Percentiles rank a stretch among this genome's conserved stretches.
These are phyloP conservation scores for Paraleonurus japonicus DNA, from an alignment of 257 asterid species.

Conservation along the genomic window DNA sequence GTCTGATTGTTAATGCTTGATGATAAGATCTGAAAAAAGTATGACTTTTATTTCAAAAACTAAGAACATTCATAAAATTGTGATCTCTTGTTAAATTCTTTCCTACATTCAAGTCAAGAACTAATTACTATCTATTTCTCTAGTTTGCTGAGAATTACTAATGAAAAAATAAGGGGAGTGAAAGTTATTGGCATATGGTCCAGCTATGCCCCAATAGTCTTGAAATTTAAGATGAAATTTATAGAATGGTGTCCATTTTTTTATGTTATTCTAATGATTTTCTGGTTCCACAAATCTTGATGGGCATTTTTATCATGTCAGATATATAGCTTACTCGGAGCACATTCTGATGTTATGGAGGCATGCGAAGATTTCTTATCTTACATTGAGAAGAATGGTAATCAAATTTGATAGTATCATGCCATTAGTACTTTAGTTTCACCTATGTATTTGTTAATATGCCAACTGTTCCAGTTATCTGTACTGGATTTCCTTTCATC, in stretches of 20 bases:
- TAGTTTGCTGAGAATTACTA: too few species aligned
- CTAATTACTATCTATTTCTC: too few species aligned
- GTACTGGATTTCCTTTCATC: constrained; percentile 11
- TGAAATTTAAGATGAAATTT: constrained; percentile 26
- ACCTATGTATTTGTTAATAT: constrained; percentile 9
- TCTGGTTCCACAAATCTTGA: constrained; percentile 29
- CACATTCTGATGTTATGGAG: constrained; percentile 57
- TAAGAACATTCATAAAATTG: too few species aligned
- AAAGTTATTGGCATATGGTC: background rate
- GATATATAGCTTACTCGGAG: constrained; percentile 56
- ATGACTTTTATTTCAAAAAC: too few species aligned
- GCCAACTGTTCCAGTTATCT: constrained; percentile 20
- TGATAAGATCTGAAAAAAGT: too few species aligned
- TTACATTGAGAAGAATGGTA: constrained; percentile 55
- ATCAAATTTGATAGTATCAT: constrained; percentile 21
- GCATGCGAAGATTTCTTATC: constrained; percentile 55
- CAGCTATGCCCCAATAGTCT: background rate
- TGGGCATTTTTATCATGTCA: constrained; percentile 31
- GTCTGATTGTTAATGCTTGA: too few species aligned
- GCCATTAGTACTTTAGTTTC: constrained; percentile 19
- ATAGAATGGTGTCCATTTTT: constrained; percentile 18
- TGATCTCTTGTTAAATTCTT: too few species aligned
- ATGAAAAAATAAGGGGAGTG: background rate
- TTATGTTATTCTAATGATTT: constrained; percentile 22
- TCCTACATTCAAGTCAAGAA: too few species aligned